Conservation (phyloP, 495 filamentous ascomycete genomes). For the Bacidia gigantensis region DNA sequence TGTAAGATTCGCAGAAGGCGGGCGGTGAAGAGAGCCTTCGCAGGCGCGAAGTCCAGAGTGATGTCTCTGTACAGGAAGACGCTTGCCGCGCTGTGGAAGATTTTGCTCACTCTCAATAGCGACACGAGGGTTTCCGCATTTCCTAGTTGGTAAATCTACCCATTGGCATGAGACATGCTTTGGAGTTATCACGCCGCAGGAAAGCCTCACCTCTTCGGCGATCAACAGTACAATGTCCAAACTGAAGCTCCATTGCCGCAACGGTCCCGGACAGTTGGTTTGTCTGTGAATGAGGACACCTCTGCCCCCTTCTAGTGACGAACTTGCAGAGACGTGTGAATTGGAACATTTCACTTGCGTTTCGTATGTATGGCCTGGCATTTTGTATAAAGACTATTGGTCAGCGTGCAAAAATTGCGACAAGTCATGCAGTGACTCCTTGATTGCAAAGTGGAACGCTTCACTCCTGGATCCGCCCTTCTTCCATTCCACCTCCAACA, state of each 20-base stretch:
- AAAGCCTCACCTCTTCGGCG: constrained; percentile 1
- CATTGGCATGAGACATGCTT: not conserved
- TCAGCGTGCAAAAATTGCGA: too few relatives aligned
- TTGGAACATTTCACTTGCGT: too few relatives aligned
- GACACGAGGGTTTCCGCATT: not conserved
- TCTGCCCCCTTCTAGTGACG: too few relatives aligned
- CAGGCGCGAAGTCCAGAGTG: not conserved
- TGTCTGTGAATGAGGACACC: too few relatives aligned
- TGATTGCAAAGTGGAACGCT: too few relatives aligned
- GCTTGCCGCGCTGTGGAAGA: not conserved
- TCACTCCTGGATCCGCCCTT: too few relatives aligned
- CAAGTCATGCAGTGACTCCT: too few relatives aligned
- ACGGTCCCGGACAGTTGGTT: too few relatives aligned
- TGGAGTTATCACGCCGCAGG: not conserved
- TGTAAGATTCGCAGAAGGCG: not conserved
- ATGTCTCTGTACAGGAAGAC: constrained; percentile 6
- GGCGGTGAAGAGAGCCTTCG: not conserved
- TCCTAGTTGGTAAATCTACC: constrained; percentile 1
- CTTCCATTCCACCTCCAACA: too few relatives aligned
- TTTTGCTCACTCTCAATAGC: not conserved
- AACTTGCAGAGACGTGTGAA: too few relatives aligned
- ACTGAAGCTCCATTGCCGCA: not conserved
- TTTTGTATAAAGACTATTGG: too few relatives aligned
- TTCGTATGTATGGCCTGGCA: too few relatives aligned
- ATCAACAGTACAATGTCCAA: constrained; percentile 1